Evolutionary conservation across 257 asterid genomes (phyloP).

Genomic region (Scutellaria barbata): DNA sequence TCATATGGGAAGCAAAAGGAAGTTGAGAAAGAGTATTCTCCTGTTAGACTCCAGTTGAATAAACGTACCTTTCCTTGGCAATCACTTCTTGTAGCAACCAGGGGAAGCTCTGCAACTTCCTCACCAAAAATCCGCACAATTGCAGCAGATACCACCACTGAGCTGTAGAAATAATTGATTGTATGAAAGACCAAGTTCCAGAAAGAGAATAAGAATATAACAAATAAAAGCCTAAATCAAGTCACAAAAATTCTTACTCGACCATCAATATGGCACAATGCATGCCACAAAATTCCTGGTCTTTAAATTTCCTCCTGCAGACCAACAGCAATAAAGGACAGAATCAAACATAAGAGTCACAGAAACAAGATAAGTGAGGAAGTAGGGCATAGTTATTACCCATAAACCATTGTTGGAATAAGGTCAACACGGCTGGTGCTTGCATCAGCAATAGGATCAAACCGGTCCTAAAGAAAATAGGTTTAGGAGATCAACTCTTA

Average conservation of each 20-base stretch:
- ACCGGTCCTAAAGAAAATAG: constrained; percentile 64
- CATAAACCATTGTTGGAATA: constrained; percentile 79
- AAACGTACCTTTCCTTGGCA: constrained; percentile 69
- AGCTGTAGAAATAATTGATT: constrained; percentile 46
- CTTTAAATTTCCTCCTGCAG: constrained; percentile 63
- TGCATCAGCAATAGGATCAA: constrained; percentile 83
- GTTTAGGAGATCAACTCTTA: constrained; percentile 26
- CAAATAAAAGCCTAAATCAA: neutral
- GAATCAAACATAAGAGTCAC: neutral
- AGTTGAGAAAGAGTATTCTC: neutral
- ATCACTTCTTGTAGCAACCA: constrained; percentile 71
- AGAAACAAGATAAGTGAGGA: constrained; percentile 11
- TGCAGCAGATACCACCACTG: constrained; percentile 77
- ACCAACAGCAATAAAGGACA: constrained; percentile 28
- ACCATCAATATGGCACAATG: constrained; percentile 70
- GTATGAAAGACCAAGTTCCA: constrained; percentile 20
- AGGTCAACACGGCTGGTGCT: constrained; percentile 71
- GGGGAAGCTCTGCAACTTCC: constrained; percentile 87
- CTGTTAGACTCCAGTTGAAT: neutral
- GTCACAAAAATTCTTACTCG: constrained; percentile 52
- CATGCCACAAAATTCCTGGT: constrained; percentile 86
- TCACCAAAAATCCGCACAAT: constrained; percentile 74
- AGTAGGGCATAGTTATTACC: constrained; percentile 53
- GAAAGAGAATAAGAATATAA: neutral
- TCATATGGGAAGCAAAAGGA: neutral